phyloP scores from a whole-genome alignment of 2,329 filamentous ascomycete genomes.

The Paracamarosporium sp. region DNA sequence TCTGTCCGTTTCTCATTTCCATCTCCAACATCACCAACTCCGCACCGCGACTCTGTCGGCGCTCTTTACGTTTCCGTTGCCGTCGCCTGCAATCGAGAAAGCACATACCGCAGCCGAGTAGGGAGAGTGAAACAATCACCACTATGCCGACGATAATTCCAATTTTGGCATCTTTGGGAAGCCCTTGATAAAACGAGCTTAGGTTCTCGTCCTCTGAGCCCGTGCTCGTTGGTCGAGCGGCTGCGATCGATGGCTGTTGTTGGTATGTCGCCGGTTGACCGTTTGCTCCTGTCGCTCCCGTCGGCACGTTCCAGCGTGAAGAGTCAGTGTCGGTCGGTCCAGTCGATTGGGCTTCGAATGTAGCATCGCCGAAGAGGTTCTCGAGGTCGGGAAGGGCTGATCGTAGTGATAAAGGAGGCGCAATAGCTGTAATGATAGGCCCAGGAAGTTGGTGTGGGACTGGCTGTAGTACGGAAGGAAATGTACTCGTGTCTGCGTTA shows the following conservation, averaged over 20 bases:
- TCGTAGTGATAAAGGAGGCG: neutral
- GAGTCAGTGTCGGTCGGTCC: neutral
- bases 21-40: slow-evolving; percentile 14
- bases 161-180: slow-evolving; percentile 17
- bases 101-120: slow-evolving; percentile 17
- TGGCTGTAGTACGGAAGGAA: neutral
- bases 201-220: neutral
- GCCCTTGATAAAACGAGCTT: neutral
- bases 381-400: slow-evolving; percentile 2
- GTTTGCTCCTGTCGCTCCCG: neutral
- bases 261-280: neutral
- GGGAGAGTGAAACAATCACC: slow-evolving; percentile 15
- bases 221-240: neutral
- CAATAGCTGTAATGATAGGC: neutral
- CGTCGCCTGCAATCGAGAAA: slow-evolving; percentile 15
- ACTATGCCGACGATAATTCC: slow-evolving; percentile 20
- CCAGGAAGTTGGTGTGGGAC: neutral
- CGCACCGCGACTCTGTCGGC: neutral
- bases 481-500: neutral
- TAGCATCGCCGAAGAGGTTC: slow-evolving; percentile 5
- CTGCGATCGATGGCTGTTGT: neutral
- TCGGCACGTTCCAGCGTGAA: neutral
- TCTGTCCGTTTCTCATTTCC: slow-evolving; percentile 12
- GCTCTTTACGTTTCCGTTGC: slow-evolving; percentile 2
- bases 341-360: neutral